A percentile compares a stretch with the other conserved stretches of the same genome.
Evolutionary conservation across 345 rosid species (phyloP).

Genomic region (Gossypium raimondii): DNA sequence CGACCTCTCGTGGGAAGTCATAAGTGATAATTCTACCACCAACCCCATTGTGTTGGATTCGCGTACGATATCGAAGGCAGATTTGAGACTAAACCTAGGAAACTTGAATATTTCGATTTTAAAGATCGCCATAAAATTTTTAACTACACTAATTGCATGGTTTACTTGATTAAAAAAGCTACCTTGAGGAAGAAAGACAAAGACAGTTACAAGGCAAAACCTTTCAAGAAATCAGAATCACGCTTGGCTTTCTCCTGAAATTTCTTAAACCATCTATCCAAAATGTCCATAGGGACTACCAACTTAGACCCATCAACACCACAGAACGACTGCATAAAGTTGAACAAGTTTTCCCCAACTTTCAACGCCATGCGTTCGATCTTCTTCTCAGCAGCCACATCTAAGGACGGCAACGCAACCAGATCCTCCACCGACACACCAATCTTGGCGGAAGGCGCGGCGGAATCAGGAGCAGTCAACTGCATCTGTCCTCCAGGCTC

Average conservation of each 20-base stretch:
- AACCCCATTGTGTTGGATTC: not conserved
- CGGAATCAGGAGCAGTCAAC: constrained; percentile 56
- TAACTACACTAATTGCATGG: not conserved
- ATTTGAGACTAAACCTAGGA: not conserved
- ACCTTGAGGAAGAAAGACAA: constrained; percentile 1
- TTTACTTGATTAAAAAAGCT: not conserved
- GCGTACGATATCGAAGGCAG: not conserved
- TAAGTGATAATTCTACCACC: not conserved
- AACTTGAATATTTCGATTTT: not conserved
- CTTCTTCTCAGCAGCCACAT: constrained; percentile 63
- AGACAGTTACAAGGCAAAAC: constrained; percentile 48
- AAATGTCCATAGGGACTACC: constrained; percentile 91
- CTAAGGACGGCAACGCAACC: constrained; percentile 63
- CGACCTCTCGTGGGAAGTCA: not conserved
- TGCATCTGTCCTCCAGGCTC: constrained; percentile 70
- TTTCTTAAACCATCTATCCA: constrained; percentile 97
- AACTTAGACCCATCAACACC: constrained; percentile 79
- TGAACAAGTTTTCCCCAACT: constrained; percentile 92
- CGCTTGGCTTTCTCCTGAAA: constrained; percentile 90
- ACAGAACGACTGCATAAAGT: constrained; percentile 97
- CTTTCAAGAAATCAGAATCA: constrained; percentile 77
- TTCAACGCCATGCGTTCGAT: constrained; percentile 86
- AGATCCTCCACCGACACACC: constrained; percentile 82
- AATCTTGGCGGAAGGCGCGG: constrained; percentile 68
- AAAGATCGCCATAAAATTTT: not conserved